Base-by-base conservation (phyloP, 495 filamentous ascomycete genomes). In the Penicillium canescens region DNA sequence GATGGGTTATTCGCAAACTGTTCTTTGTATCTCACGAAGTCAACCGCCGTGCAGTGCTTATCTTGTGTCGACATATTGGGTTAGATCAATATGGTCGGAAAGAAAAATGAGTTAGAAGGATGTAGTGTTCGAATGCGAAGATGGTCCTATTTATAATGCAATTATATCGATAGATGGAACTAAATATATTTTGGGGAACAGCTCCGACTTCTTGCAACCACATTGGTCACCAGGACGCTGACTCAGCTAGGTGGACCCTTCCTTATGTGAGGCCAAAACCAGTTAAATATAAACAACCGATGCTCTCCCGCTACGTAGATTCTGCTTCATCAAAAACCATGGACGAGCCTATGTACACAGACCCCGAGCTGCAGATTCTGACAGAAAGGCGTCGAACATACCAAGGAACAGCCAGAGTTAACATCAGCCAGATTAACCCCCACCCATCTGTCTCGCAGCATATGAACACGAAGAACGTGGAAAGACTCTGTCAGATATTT, bases 401-500 rank as follows among this genome's bases (percentile, higher is more conserved):
- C 45, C 49, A 61, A 61, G 54, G 58, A 28, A 61, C 38, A 3
- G 48, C 52, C 6, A 58, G 56, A 44, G 23, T 61, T 35, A 54
- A 51, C 18, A 20, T 69, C 3, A 52, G 48, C 44, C 46, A 65
- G 23, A 68, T 70, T 9, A 28, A 36, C 12, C 46, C 55, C 20
- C 38, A 64, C 8, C 54, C 54, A 9, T 42, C 44, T 18, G 16
- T 56, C 28, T 33, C 43, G 10, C 46, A 46, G 12, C 11, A 60
- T 10, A 4, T 63, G 1, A 59, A 63, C 21, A 0, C 10, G 1
- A 57, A 56, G 16, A 70, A 67, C 41, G 28, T 70, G 31, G 50
- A 60, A 24, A 55, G 63, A 36, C 43, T 70, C 6, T 50, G 54
- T 45, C 41, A 61, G 23, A 49, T 70, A n/a, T 67, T 70, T 52